These are phyloP conservation scores for Boletus eberwhitei DNA, from an alignment of 768 basidiomycete genomes.

Conservation along the genomic window DNA sequence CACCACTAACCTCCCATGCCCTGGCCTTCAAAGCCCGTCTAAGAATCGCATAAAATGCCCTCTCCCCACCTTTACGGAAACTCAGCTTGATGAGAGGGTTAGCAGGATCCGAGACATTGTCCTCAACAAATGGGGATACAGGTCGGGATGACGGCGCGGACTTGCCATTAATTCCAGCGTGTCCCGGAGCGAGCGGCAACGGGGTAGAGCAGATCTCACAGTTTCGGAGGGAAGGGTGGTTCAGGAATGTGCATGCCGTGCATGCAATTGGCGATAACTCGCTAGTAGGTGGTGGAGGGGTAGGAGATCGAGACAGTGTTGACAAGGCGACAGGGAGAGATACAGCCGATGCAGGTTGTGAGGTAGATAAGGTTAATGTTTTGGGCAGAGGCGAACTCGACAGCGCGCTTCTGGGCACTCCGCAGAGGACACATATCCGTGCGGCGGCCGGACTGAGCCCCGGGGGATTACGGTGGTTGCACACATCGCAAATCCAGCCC, in stretches of 20 bases:
- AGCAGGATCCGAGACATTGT: constrained; percentile 25
- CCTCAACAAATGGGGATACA: constrained; percentile 41
- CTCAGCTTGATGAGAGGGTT: constrained; percentile 72
- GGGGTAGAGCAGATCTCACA: constrained; percentile 89
- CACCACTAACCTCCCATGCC: constrained; percentile 63
- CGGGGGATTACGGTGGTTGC: constrained; percentile 77
- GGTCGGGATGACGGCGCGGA: constrained; percentile 70
- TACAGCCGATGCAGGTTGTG: constrained; percentile 38
- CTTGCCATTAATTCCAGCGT: constrained; percentile 36
- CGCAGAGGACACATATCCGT: constrained; percentile 77
- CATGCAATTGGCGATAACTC: constrained; percentile 53
- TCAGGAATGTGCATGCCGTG: constrained; percentile 88
- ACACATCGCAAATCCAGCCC: constrained; percentile 88
- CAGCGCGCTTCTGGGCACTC: constrained; percentile 57
- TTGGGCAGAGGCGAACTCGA: constrained; percentile 23
- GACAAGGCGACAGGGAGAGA: constrained; percentile 26
- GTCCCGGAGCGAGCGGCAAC: constrained; percentile 40
- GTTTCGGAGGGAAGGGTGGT: constrained; percentile 63
- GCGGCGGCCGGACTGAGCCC: constrained; percentile 68
- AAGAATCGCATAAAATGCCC: constrained; percentile 72
- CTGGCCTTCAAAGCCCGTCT: constrained; percentile 68
- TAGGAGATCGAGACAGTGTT: constrained; percentile 16
- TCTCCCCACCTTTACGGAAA: constrained; percentile 90
- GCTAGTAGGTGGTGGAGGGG: constrained; percentile 21
- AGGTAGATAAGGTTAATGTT: constrained; percentile 37